These are phyloP conservation scores for Phlebiopsis flavidoalba DNA, from an alignment of 768 basidiomycete species.

Conservation along the genomic window DNA sequence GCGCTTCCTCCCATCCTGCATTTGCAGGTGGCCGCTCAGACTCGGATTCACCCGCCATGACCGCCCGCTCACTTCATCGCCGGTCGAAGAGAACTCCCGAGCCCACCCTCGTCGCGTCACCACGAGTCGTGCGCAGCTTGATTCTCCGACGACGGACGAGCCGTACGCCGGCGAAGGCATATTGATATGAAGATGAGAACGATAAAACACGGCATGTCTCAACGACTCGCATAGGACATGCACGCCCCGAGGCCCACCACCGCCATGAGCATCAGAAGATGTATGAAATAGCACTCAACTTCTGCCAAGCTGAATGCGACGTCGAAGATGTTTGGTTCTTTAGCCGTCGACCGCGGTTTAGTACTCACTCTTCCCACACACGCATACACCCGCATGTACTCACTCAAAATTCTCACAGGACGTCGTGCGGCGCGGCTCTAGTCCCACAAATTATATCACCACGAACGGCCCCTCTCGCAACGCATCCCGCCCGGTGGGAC, in stretches of 20 bases:
- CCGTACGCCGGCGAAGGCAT: no score
- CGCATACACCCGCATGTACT: neutral
- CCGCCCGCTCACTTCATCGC: slow-evolving; percentile 3
- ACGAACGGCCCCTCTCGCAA: slow-evolving; percentile 23
- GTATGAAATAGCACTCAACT: slow-evolving; percentile 24
- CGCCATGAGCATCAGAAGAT: no score
- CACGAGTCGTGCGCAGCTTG: no score
- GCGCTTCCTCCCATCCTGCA: slow-evolving; percentile 36
- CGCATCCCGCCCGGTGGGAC: slow-evolving; percentile 31
- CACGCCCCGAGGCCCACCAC: neutral
- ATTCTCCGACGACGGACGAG: no score
- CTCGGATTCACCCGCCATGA: neutral
- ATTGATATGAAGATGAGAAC: no score
- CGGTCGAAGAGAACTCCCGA: no score
- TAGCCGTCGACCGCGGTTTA: slow-evolving; percentile 38
- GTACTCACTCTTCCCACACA: neutral
- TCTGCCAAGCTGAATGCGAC: slow-evolving; percentile 18
- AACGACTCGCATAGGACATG: no score
- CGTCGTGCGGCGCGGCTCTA: slow-evolving; percentile 31
- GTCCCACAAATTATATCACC: slow-evolving; percentile 18
- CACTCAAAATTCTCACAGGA: no score
- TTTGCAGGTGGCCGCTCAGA: slow-evolving; percentile 9
- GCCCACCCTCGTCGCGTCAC: no score
- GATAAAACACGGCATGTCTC: no score
- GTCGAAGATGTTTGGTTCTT: slow-evolving; percentile 70